These are phyloP conservation scores for Geranomyces variabilis DNA, from an alignment of 192 early-diverging fungal species.

Conservation along the genomic window DNA sequence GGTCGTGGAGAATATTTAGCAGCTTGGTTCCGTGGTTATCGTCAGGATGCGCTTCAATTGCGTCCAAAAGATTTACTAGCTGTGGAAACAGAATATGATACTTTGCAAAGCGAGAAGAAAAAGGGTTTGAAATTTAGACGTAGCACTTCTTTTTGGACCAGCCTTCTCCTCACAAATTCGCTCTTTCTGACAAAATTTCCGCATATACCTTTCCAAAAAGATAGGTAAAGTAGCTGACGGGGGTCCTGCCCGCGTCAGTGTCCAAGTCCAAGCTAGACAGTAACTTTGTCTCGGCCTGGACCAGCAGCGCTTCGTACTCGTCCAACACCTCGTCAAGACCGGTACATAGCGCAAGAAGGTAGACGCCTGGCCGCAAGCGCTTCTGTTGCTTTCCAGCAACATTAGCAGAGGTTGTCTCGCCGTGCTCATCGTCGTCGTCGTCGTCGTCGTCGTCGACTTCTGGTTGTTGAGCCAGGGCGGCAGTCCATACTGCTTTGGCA, in stretches of 20 bases:
- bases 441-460: background rate
- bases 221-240: slow-evolving; percentile 52
- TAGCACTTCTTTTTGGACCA: too few relatives aligned
- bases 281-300: slow-evolving; percentile 28
- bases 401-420: too few relatives aligned
- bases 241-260: slow-evolving; percentile 29
- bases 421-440: background rate
- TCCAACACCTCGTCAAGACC: slow-evolving; percentile 43
- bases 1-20: slow-evolving; percentile 55
- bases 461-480: background rate
- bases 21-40: slow-evolving; percentile 51
- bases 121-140: background rate
- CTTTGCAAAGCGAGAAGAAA: slow-evolving; percentile 10
- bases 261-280: slow-evolving; percentile 29
- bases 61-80: slow-evolving; percentile 44
- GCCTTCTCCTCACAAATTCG: too few relatives aligned
- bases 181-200: too few relatives aligned
- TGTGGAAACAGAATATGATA: slow-evolving; percentile 59
- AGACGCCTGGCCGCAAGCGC: slow-evolving; percentile 38
- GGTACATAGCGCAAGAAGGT: slow-evolving; percentile 55
- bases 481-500: background rate
- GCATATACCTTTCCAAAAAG: slow-evolving; percentile 57
- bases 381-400: background rate
- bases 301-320: slow-evolving; percentile 29
- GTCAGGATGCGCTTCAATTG: slow-evolving; percentile 38